Conservation (phyloP, 1,139 yeast species). For the Groenewaldozyma sp. region DNA sequence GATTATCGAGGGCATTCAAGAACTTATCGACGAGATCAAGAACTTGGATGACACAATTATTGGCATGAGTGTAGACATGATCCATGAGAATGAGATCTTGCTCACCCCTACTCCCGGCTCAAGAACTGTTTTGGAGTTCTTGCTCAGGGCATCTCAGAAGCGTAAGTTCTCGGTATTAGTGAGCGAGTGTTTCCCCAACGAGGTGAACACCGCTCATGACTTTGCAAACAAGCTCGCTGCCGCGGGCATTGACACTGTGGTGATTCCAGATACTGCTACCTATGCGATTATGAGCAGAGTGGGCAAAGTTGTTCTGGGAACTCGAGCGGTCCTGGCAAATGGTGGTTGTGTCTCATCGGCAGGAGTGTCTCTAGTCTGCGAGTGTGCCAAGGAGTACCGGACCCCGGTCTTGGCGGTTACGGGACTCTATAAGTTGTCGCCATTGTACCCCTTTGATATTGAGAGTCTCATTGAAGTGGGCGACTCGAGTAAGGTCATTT, state of each 20-base stretch:
- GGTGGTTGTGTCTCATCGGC: constrained; percentile 90
- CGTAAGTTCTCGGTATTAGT: constrained; percentile 88
- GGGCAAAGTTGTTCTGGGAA: constrained; percentile 89
- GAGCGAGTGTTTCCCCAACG: constrained; percentile 89
- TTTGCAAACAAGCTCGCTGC: constrained; percentile 75
- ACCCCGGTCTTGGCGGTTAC: constrained; percentile 96
- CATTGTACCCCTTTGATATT: constrained; percentile 86
- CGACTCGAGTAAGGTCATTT: constrained; percentile 75
- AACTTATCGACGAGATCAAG: constrained; percentile 82
- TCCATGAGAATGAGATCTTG: constrained; percentile 87
- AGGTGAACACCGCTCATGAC: constrained; percentile 59
- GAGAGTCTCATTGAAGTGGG: constrained; percentile 90
- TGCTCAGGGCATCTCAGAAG: constrained; percentile 79
- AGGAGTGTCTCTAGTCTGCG: constrained; percentile 90
- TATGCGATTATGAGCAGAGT: constrained; percentile 97
- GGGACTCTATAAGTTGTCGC: constrained; percentile 87
- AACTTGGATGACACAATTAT: constrained; percentile 88
- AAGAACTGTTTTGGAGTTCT: constrained; percentile 76
- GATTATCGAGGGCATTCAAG: constrained; percentile 89
- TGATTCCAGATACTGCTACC: constrained; percentile 87
- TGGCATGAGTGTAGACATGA: constrained; percentile 81
- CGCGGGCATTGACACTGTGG: constrained; percentile 80
- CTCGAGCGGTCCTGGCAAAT: constrained; percentile 86
- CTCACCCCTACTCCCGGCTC: constrained; percentile 93
- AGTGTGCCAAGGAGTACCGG: constrained; percentile 88